phyloP scores from a whole-genome alignment of 2,329 filamentous ascomycete species.

The Emergomyces pasteurianus region DNA sequence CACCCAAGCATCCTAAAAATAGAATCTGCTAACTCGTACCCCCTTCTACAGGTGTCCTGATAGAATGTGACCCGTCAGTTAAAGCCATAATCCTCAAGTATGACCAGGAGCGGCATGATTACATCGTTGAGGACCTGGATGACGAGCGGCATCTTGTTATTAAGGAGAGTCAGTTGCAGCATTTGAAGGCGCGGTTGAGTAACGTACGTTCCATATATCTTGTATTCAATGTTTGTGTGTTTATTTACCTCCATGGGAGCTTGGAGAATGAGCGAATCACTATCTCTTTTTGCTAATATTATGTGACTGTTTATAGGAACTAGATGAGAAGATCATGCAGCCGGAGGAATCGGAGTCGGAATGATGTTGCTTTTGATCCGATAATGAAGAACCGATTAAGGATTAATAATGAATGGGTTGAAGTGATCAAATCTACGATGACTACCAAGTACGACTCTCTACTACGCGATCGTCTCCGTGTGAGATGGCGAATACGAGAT shows the following conservation, averaged over 20 bases:
- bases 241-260: not conserved
- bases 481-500: not conserved
- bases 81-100: slow-evolving; percentile 39
- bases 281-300: not conserved
- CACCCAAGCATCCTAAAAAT: too few relatives aligned
- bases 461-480: not conserved
- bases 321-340: slow-evolving; percentile 37
- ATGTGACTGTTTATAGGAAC: slow-evolving; percentile 22
- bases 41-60: slow-evolving; percentile 27
- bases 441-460: not conserved
- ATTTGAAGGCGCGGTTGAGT: slow-evolving; percentile 31
- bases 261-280: not conserved
- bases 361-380: slow-evolving; percentile 10
- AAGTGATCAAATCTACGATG: not conserved
- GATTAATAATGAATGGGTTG: not conserved
- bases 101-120: slow-evolving; percentile 35
- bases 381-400: not conserved
- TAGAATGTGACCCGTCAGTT: slow-evolving; percentile 38
- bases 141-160: slow-evolving; percentile 35
- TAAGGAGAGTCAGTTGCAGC: slow-evolving; percentile 34
- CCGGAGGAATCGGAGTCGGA: slow-evolving; percentile 36
- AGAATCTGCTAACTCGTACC: not conserved
- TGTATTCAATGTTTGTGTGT: not conserved
- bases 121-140: slow-evolving; percentile 37
- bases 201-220: slow-evolving; percentile 19